These are phyloP conservation scores for Ilex asprella DNA, from an alignment of 257 asterid species.

Conservation along the genomic window DNA sequence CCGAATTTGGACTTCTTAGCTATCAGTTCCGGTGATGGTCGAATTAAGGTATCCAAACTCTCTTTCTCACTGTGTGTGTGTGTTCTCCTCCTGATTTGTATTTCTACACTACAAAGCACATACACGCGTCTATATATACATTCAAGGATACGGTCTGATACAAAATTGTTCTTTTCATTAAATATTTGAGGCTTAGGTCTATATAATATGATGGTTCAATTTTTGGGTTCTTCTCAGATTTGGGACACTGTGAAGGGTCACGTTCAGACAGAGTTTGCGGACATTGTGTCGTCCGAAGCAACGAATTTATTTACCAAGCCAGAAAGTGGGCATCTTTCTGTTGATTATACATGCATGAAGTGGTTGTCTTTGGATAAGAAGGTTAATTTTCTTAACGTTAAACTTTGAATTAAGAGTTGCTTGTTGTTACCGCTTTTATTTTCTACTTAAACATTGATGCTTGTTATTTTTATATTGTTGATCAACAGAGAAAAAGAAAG, in stretches of 20 bases:
- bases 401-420: no score
- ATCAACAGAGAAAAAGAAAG: no score
- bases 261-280: constrained; percentile 82
- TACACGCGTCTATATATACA: no score
- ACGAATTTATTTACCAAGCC: constrained; percentile 34
- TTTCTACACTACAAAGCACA: no score
- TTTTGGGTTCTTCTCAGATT: constrained; percentile 43
- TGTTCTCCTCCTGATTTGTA: no score
- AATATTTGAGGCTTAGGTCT: background rate
- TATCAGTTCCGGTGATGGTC: constrained; percentile 69
- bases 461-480: no score
- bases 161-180: no score
- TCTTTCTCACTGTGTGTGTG: background rate
- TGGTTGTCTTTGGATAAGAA: constrained; percentile 74
- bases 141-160: no score
- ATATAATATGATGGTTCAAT: background rate
- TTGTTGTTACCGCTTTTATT: no score
- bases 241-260: constrained; percentile 94
- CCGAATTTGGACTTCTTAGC: constrained; percentile 70
- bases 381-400: constrained; percentile 24
- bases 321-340: constrained; percentile 69
- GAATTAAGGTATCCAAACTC: constrained; percentile 51
- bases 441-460: background rate
- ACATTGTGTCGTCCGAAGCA: constrained; percentile 47
- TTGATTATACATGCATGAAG: constrained; percentile 92